Evolutionary conservation across 2,329 filamentous ascomycete species (phyloP).

Genomic region (Xylaria sp.): DNA sequence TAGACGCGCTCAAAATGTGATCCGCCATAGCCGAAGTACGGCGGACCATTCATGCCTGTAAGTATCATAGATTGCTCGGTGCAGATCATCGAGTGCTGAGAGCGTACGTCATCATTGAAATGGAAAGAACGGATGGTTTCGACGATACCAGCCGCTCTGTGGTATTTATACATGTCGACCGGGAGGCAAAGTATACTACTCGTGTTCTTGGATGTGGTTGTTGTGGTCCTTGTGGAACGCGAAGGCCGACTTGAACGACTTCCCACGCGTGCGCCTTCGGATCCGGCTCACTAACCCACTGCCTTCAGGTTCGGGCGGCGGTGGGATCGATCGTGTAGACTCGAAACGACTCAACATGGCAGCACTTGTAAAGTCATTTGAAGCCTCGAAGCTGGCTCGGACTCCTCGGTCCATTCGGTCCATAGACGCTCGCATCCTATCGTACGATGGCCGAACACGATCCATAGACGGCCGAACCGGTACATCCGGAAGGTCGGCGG

Average conservation of each 20-base stretch:
- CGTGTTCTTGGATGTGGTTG: constrained; percentile 48
- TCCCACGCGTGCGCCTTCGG: constrained; percentile 50
- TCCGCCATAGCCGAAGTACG: constrained; percentile 26
- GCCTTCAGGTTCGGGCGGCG: constrained; percentile 34
- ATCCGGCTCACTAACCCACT: constrained; percentile 49
- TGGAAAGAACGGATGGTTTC: constrained; percentile 31
- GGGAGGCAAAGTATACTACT: constrained; percentile 37
- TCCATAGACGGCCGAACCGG: constrained; percentile 68
- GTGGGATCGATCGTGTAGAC: constrained; percentile 67
- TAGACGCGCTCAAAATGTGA: constrained; percentile 20
- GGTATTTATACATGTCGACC: neutral
- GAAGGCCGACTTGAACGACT: constrained; percentile 51
- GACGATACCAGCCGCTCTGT: neutral
- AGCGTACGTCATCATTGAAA: constrained; percentile 44
- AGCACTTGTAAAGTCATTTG: constrained; percentile 90
- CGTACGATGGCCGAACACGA: constrained; percentile 83
- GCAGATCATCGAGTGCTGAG: constrained; percentile 44
- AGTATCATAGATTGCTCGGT: constrained; percentile 46
- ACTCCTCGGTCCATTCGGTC: constrained; percentile 69
- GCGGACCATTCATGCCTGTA: constrained; percentile 36
- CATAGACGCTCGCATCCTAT: constrained; percentile 86
- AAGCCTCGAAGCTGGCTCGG: constrained; percentile 85
- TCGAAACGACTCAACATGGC: constrained; percentile 87
- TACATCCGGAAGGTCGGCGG: constrained; percentile 43
- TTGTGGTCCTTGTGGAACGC: constrained; percentile 46